Evolutionary conservation across 208 protist genomes (phyloP).

Genomic region (Trypanosoma avium): DNA sequence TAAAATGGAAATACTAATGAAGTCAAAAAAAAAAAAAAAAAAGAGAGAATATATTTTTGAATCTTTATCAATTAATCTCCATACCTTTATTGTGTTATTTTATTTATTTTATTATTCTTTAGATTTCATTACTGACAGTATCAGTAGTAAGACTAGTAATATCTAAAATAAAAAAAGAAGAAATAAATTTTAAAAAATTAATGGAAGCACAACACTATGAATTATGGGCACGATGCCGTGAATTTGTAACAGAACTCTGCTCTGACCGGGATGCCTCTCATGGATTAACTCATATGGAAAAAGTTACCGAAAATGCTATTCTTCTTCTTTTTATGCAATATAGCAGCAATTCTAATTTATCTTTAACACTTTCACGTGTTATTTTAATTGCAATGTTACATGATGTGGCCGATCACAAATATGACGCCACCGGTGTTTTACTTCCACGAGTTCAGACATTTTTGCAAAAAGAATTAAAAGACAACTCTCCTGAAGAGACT

Average conservation of each 20-base stretch:
- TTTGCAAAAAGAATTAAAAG: slow-evolving; percentile 18
- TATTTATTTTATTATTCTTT: background rate
- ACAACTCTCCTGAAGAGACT: too few relatives aligned
- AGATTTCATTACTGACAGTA: background rate
- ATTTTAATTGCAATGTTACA: slow-evolving; percentile 86
- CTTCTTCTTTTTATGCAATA: slow-evolving; percentile 67
- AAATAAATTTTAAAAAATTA: background rate
- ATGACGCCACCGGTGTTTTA: slow-evolving; percentile 51
- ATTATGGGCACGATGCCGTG: slow-evolving; percentile 61
- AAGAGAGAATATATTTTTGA: background rate
- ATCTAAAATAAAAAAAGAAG: background rate
- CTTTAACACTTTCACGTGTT: slow-evolving; percentile 27
- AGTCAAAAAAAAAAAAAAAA: slow-evolving; percentile 19
- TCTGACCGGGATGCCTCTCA: slow-evolving; percentile 69
- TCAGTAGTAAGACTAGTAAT: background rate
- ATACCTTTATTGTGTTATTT: background rate
- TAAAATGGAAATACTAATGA: slow-evolving; percentile 1
- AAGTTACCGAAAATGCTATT: slow-evolving; percentile 66
- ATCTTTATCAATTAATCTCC: background rate
- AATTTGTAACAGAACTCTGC: slow-evolving; percentile 62
- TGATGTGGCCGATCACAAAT: slow-evolving; percentile 89
- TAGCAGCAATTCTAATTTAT: background rate
- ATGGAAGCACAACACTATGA: slow-evolving; percentile 62
- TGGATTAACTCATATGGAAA: slow-evolving; percentile 74
- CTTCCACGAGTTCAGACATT: slow-evolving; percentile 36